A percentile compares a stretch with the other conserved stretches of the same genome.
phyloP scores from a whole-genome alignment of 768 basidiomycete genomes.

The Pulveroboletus sp. region DNA sequence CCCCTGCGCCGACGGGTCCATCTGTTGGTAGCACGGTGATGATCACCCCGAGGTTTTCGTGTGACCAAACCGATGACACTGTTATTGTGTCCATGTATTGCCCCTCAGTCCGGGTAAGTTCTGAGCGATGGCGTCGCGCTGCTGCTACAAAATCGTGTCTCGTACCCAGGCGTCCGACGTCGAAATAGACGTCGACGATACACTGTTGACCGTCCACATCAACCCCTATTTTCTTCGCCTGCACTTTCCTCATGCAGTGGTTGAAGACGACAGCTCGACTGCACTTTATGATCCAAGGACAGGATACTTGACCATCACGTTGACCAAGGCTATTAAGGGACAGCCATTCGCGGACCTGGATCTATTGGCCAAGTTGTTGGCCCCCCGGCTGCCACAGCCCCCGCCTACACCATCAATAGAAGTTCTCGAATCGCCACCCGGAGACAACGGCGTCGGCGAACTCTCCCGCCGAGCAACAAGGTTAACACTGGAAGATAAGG shows the following conservation, averaged over 20 bases:
- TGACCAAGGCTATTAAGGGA: slow-evolving; percentile 64
- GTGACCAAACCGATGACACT: slow-evolving; percentile 54
- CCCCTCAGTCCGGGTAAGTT: slow-evolving; percentile 63
- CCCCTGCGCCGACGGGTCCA: neutral
- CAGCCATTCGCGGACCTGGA: slow-evolving; percentile 75
- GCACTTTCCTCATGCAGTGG: slow-evolving; percentile 60
- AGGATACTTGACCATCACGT: slow-evolving; percentile 71
- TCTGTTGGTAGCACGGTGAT: slow-evolving; percentile 33
- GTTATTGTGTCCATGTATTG: slow-evolving; percentile 61
- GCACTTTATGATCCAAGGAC: slow-evolving; percentile 72
- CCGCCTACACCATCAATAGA: slow-evolving; percentile 47
- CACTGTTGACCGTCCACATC: slow-evolving; percentile 66
- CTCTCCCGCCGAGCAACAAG: slow-evolving; percentile 40
- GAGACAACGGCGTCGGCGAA: slow-evolving; percentile 33
- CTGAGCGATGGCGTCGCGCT: neutral
- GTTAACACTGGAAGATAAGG: slow-evolving; percentile 46
- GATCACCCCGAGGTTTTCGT: slow-evolving; percentile 76
- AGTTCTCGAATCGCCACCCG: slow-evolving; percentile 38
- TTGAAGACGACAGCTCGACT: slow-evolving; percentile 61
- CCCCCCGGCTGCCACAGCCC: slow-evolving; percentile 48
- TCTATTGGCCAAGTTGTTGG: slow-evolving; percentile 70
- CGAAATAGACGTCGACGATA: slow-evolving; percentile 72
- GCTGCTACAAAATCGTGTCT: slow-evolving; percentile 11
- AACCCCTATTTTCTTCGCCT: slow-evolving; percentile 84
- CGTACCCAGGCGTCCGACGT: slow-evolving; percentile 67